Base-by-base conservation (phyloP, 371 early-diverging fungal species). In the Syncephalastrum racemosum region DNA sequence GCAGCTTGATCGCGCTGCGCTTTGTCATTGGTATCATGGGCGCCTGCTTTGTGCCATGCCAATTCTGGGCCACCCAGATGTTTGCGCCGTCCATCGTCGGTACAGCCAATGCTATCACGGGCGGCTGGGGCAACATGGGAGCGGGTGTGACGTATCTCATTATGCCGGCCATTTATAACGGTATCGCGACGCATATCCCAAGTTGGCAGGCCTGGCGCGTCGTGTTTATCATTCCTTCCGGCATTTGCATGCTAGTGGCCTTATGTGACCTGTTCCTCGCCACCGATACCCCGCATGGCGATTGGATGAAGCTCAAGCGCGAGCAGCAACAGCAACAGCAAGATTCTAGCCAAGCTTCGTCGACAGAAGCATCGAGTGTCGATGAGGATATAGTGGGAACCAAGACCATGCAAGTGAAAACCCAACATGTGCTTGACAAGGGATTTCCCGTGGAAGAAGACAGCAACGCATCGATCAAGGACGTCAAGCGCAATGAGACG, bases 41-140 rank as follows among this genome's bases (percentile, higher is more conserved):
- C 22, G 80, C 82, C n/a, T 55, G 83, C 2, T 87, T 87, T 77
- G 85, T 87, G 1, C 85, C 87, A 13, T 87, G 87, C 61, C 87
- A 86, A 67, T 73, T 73, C 62, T 86, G 86, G 86, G 73, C 86
- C 18, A 83, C 81, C 7, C 68, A 75, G 31, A 71, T 84, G 70
- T 87, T 87, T 64, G 47, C 68, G 15, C 50, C 62, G 16, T 63
- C 76, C 8, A 67, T 83, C 46, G 78, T 87, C 36, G 82, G 87
- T 7, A 75, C 83, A 22, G 87, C 86, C 31, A 87, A 87, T 64
- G 86, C 86, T 16, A 50, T 85, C 42, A 76, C 76, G 4, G 87
- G 75, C 39, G 87, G 87, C 8, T 84, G 85, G 78, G 87, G 87
- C 20, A 86, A 86, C 57, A 82, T 84, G 79, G 87, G 87, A 23